Percentiles rank a stretch among this genome's conserved stretches.
phyloP scores from a whole-genome alignment of 2,329 filamentous ascomycete species.

The Trichoderma aggressivum region DNA sequence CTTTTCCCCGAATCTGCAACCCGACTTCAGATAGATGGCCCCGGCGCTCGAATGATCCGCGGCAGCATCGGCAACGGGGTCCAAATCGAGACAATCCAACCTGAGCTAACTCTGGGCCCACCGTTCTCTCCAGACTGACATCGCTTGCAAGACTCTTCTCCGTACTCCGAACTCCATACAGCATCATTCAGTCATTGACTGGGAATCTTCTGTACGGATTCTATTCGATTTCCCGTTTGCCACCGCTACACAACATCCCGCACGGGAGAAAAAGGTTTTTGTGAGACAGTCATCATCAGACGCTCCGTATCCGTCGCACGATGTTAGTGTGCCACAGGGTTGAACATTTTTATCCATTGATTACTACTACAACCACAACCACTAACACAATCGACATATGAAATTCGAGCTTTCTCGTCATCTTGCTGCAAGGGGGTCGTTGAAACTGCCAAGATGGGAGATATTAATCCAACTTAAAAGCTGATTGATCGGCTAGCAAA shows the following conservation, averaged over 20 bases:
- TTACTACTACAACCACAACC: not conserved
- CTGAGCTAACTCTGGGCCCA: not conserved
- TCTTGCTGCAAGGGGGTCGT: not conserved
- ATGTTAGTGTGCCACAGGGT: constrained; percentile 6
- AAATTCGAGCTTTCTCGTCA: not conserved
- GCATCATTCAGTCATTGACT: not conserved
- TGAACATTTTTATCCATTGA: not conserved
- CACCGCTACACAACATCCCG: not conserved
- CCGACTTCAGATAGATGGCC: too few species aligned
- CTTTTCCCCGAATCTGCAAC: not conserved
- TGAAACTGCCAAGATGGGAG: constrained; percentile 6
- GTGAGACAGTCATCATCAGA: constrained; percentile 12
- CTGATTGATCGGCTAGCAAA: not conserved
- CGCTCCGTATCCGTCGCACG: constrained; percentile 9
- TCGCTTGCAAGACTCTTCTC: not conserved
- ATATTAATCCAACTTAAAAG: not conserved
- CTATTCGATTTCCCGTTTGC: not conserved
- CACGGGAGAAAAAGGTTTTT: not conserved
- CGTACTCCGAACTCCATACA: not conserved
- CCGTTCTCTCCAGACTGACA: not conserved
- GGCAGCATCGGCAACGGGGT: constrained; percentile 16
- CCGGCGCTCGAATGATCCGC: constrained; percentile 6
- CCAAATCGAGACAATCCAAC: not conserved
- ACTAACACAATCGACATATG: not conserved
- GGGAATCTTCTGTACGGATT: not conserved